Evolutionary conservation across 305 asterid species (phyloP).

Genomic region (Andrographis paniculata): DNA sequence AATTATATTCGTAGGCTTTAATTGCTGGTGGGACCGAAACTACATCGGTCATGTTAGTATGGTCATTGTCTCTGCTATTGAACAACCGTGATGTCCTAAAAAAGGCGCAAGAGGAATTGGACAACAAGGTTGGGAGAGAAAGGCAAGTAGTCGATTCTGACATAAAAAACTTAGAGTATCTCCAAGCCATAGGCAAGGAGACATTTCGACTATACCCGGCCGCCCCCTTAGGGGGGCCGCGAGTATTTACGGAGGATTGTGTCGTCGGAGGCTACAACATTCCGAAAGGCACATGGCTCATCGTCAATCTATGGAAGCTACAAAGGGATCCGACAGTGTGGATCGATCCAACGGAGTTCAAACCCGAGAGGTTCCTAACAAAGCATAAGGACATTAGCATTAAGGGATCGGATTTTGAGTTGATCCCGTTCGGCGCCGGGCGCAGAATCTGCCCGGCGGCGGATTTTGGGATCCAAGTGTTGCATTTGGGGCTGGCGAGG

Average conservation of each 20-base stretch:
- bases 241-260: slow-evolving; percentile 13
- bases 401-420: slow-evolving; percentile 19
- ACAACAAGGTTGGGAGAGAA: slow-evolving; percentile 6
- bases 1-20: no score
- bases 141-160: slow-evolving; percentile 16
- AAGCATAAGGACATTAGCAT: slow-evolving; percentile 1
- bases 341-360: slow-evolving; percentile 14
- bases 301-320: slow-evolving; percentile 21
- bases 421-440: slow-evolving; percentile 30
- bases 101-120: slow-evolving; percentile 19
- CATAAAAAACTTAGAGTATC: slow-evolving; percentile 15
- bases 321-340: slow-evolving; percentile 23
- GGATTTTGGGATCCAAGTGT: slow-evolving; percentile 13
- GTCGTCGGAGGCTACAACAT: slow-evolving; percentile 19
- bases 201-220: slow-evolving; percentile 19
- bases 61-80: slow-evolving; percentile 17
- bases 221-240: slow-evolving; percentile 10
- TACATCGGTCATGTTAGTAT: slow-evolving; percentile 6
- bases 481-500: slow-evolving; percentile 19
- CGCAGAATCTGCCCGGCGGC: slow-evolving; percentile 23
- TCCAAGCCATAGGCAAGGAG: slow-evolving; percentile 20
- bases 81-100: slow-evolving; percentile 10
- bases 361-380: slow-evolving; percentile 21
- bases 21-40: slow-evolving; percentile 17
- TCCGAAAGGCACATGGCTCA: slow-evolving; percentile 22